Conservation (phyloP, 352 stramenopile genomes). For the Pythium apleroticum region DNA sequence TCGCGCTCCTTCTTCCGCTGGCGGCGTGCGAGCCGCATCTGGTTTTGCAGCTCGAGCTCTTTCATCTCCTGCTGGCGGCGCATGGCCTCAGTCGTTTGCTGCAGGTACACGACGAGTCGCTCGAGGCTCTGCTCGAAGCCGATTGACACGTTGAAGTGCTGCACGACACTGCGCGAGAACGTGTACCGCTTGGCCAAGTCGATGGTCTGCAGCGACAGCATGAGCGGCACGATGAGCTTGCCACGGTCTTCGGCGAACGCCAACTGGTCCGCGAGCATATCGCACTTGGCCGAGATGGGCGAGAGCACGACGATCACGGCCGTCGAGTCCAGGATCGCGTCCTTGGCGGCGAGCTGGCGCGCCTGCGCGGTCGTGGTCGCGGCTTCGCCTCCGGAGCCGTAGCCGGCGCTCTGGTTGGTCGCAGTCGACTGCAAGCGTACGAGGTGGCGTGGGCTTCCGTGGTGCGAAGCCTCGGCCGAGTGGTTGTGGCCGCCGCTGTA, state of each 20-base stretch:
- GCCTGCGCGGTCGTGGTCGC: conserved; percentile 44
- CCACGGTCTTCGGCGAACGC: conserved; percentile 80
- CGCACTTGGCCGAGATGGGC: conserved; percentile 61
- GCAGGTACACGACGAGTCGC: conserved; percentile 39
- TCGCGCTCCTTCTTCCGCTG: conserved; percentile 20
- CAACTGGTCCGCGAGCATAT: conserved; percentile 70
- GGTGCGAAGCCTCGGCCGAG: conserved; percentile 2
- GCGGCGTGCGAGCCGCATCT: conserved; percentile 13
- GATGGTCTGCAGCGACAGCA: conserved; percentile 73
- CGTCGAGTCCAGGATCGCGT: conserved; percentile 66
- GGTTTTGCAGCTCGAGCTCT: conserved; percentile 24
- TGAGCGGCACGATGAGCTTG: conserved; percentile 69
- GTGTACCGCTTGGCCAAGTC: conserved; percentile 80
- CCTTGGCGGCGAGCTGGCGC: conserved; percentile 70
- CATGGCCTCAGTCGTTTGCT: conserved; percentile 27
- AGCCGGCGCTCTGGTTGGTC: conserved; percentile 23
- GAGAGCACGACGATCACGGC: conserved; percentile 74
- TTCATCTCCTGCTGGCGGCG: conserved; percentile 25
- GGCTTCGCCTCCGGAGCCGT: conserved; percentile 23
- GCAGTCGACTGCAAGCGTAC: conserved; percentile 16
- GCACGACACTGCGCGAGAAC: conserved; percentile 68
- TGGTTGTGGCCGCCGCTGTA: conserved; percentile 30
- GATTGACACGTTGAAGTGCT: conserved; percentile 80
- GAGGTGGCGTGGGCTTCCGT: conserved; percentile 9
- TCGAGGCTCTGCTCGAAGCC: conserved; percentile 76